Evolutionary conservation across 208 protist genomes (phyloP).

Genomic region (Trypanosoma brucei): DNA sequence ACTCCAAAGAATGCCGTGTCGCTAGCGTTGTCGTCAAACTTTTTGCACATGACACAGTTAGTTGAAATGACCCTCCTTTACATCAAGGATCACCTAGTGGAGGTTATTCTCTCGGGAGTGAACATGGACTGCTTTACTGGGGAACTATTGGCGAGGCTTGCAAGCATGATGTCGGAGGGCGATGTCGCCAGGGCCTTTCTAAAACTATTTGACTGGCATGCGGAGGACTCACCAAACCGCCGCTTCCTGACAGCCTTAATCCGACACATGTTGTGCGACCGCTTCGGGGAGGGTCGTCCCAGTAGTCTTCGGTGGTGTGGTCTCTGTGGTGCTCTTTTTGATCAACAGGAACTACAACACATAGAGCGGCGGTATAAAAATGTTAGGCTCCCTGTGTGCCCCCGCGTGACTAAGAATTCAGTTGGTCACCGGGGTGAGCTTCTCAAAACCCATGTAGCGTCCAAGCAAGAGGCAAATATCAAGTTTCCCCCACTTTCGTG

Average conservation of each 20-base stretch:
- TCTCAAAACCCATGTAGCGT: conserved; percentile 46
- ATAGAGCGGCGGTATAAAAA: conserved; percentile 23
- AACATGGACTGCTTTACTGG: conserved; percentile 57
- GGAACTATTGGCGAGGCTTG: conserved; percentile 46
- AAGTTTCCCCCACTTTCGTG: conserved; percentile 15
- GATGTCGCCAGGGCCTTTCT: conserved; percentile 46
- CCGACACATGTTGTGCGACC: conserved; percentile 44
- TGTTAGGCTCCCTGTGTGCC: conserved; percentile 18
- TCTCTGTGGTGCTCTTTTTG: conserved; percentile 51
- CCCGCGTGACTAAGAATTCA: conserved; percentile 12
- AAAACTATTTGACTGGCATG: conserved; percentile 33
- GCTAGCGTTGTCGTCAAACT: conserved; percentile 60
- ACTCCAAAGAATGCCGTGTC: conserved; percentile 56
- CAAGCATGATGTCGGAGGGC: conserved; percentile 35
- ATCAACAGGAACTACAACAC: conserved; percentile 37
- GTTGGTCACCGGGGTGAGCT: conserved; percentile 62
- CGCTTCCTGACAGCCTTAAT: conserved; percentile 55
- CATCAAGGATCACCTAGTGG: conserved; percentile 43
- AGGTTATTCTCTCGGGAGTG: conserved; percentile 52
- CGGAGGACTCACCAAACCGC: conserved; percentile 39
- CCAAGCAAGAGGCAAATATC: conserved; percentile 21
- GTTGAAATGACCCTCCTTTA: conserved; percentile 49
- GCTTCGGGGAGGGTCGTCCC: conserved; percentile 16
- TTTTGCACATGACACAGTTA: conserved; percentile 61
- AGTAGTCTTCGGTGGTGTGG: conserved; percentile 60